A percentile compares a stretch with the other conserved stretches of the same genome.
These are phyloP conservation scores for Phaeosphaeria sp. DNA, from an alignment of 2,329 filamentous ascomycete species.

Conservation along the genomic window DNA sequence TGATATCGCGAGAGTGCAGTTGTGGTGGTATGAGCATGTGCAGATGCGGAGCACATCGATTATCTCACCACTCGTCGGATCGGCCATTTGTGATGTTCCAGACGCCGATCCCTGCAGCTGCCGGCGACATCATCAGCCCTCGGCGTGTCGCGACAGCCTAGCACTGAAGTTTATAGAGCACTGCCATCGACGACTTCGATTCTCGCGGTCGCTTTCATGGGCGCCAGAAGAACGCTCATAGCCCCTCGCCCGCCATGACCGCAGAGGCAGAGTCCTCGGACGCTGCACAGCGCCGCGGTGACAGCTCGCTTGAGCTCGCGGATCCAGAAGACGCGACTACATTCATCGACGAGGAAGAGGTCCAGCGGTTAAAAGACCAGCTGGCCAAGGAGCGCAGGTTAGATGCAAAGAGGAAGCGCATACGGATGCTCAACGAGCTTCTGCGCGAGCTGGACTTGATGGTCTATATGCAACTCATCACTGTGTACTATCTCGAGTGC, in stretches of 20 bases:
- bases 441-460: slow-evolving; percentile 65
- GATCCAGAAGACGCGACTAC: slow-evolving; percentile 19
- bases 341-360: slow-evolving; percentile 25
- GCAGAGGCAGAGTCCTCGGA: slow-evolving; percentile 48
- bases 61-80: slow-evolving; percentile 46
- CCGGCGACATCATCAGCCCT: slow-evolving; percentile 18
- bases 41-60: slow-evolving; percentile 37
- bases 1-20: background rate
- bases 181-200: slow-evolving; percentile 1
- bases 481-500: slow-evolving; percentile 69
- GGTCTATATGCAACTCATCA: slow-evolving; percentile 67
- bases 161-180: slow-evolving; percentile 4
- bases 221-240: slow-evolving; percentile 15
- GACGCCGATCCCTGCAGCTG: slow-evolving; percentile 27
- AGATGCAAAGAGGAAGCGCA: slow-evolving; percentile 45
- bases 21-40: background rate
- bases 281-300: slow-evolving; percentile 29
- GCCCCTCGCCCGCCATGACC: slow-evolving; percentile 44
- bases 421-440: slow-evolving; percentile 59
- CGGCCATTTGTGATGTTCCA: slow-evolving; percentile 40
- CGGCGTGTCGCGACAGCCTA: slow-evolving; percentile 16
- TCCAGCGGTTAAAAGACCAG: slow-evolving; percentile 25
- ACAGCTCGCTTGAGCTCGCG: slow-evolving; percentile 17
- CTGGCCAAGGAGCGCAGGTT: slow-evolving; percentile 32
- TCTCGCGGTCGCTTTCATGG: slow-evolving; percentile 34